Evolutionary conservation across 106 monocot species (phyloP).

Genomic region (Dendrobium officinale): DNA sequence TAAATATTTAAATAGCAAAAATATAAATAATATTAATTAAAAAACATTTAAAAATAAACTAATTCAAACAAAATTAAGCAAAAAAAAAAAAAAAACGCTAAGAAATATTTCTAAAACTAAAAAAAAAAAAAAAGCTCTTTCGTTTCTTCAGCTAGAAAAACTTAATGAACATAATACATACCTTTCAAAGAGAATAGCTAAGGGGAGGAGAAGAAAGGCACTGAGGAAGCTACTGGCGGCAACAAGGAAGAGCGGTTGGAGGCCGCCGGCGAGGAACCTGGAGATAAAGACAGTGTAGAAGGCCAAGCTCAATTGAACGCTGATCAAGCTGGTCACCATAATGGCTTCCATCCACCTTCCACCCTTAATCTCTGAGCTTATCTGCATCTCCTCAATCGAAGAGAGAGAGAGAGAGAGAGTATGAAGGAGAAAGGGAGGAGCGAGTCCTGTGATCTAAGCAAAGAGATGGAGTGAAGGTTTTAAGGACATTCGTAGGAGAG

Average conservation of each 20-base stretch:
- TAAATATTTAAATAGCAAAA: no score
- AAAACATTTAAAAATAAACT: no score
- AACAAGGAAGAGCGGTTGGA: conserved; percentile 33
- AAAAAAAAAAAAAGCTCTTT: no score
- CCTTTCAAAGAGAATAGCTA: conserved; percentile 44
- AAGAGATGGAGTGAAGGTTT: not conserved
- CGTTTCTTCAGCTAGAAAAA: not conserved
- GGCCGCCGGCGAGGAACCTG: conserved; percentile 19
- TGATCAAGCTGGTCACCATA: conserved; percentile 20
- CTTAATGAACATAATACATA: conserved; percentile 14
- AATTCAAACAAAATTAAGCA: no score
- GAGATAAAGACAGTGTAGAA: conserved; percentile 27
- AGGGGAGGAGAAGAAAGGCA: conserved; percentile 39
- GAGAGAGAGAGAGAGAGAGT: not conserved
- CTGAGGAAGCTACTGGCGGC: conserved; percentile 13
- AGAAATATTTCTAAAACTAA: no score
- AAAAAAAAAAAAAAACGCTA: no score
- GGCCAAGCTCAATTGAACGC: conserved; percentile 21
- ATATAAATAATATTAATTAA: no score
- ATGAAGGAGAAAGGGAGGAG: not conserved
- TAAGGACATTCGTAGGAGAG: not conserved
- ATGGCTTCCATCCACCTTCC: conserved; percentile 9
- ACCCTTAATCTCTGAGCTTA: not conserved
- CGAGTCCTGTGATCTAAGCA: not conserved
- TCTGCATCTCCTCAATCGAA: not conserved